Evolutionary conservation across 768 basidiomycete genomes (phyloP).

Genomic region (Mycena vitilis): DNA sequence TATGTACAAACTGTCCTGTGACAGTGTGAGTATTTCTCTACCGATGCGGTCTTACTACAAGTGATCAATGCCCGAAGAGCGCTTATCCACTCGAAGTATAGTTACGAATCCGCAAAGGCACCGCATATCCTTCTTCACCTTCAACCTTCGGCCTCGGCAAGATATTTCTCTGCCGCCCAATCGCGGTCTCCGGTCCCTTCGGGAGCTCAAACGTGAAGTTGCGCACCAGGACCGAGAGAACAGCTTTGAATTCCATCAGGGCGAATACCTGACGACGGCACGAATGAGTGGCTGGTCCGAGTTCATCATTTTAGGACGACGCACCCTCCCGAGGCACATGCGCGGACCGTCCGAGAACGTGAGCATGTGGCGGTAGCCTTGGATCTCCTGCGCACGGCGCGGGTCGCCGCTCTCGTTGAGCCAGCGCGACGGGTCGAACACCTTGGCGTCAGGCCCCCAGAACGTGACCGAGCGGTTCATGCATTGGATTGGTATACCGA

Average conservation of each 20-base stretch:
- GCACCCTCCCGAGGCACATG: conserved; percentile 47
- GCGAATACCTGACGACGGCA: conserved; percentile 37
- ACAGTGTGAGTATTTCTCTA: too few species aligned
- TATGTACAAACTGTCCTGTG: too few species aligned
- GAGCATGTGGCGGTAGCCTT: conserved; percentile 50
- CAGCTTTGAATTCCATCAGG: conserved; percentile 52
- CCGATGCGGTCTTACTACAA: too few species aligned
- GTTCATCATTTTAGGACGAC: not conserved
- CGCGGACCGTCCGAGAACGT: conserved; percentile 51
- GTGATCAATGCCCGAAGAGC: too few species aligned
- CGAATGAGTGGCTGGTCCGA: not conserved
- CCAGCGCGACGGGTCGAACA: conserved; percentile 58
- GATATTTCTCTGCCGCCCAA: not conserved
- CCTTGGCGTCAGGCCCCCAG: conserved; percentile 58
- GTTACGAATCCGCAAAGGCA: not conserved
- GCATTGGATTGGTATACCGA: conserved; percentile 50
- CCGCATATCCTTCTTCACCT: not conserved
- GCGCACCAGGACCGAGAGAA: conserved; percentile 54
- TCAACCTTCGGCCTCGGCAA: not conserved
- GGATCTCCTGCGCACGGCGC: conserved; percentile 42
- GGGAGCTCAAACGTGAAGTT: conserved; percentile 55
- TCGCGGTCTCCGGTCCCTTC: not conserved
- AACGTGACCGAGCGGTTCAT: conserved; percentile 53
- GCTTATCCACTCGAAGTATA: not conserved
- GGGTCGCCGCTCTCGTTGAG: conserved; percentile 2